These are phyloP conservation scores for Brassica hybrid DNA, from an alignment of 441 rosid genomes.

Conservation along the genomic window DNA sequence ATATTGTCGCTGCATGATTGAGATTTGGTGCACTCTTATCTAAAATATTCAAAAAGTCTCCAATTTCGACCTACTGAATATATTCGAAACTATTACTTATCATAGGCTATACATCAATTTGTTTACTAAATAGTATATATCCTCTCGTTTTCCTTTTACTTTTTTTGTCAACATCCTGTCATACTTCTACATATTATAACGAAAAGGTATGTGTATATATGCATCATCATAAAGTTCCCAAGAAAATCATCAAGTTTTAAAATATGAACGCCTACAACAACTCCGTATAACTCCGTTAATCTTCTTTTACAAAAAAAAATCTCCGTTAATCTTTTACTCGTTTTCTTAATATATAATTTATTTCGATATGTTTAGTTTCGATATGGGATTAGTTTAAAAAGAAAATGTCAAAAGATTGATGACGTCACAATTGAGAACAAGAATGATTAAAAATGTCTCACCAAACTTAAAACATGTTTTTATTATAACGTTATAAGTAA, in stretches of 20 bases:
- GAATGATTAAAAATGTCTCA: not conserved
- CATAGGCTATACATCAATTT: conserved; percentile 13
- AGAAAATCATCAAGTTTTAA: not conserved
- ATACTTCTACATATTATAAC: not conserved
- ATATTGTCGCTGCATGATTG: conserved; percentile 18
- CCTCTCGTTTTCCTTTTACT: not conserved
- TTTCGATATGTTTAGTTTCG: not conserved
- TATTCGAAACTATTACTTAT: conserved; percentile 6
- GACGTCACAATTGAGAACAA: not conserved
- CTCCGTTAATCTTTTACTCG: not conserved
- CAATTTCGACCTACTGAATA: conserved; percentile 30
- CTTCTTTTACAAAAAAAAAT: no score
- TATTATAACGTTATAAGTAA: not conserved
- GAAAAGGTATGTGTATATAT: not conserved
- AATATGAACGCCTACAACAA: not conserved
- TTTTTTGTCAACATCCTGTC: not conserved
- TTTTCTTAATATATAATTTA: not conserved
- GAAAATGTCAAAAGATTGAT: not conserved
- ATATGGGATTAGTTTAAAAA: not conserved
- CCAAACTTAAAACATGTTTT: not conserved
- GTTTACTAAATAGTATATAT: not conserved
- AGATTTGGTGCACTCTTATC: conserved; percentile 19
- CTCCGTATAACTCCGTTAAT: not conserved
- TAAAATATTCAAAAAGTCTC: conserved; percentile 1
- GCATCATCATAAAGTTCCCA: not conserved